Evolutionary conservation across 768 basidiomycete species (phyloP).

Genomic region (Boletus subparvulus): DNA sequence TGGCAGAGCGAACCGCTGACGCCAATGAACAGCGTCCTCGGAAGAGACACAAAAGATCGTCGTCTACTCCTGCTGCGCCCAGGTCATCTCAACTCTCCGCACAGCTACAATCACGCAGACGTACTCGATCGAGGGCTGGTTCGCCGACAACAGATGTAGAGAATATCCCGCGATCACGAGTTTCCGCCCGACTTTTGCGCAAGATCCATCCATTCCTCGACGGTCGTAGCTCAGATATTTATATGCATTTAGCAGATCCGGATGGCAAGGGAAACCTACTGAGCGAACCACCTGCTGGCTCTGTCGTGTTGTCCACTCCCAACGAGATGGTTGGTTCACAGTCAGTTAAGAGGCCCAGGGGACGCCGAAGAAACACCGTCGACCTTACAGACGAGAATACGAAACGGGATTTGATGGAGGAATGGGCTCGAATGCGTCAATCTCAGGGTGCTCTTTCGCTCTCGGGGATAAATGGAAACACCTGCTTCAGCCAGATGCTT

Average conservation of each 20-base stretch:
- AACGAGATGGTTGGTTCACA: background rate
- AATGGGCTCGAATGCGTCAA: slow-evolving; percentile 33
- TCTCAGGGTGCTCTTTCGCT: slow-evolving; percentile 25
- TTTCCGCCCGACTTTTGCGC: slow-evolving; percentile 21
- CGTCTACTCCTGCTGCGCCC: slow-evolving; percentile 18
- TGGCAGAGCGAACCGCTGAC: background rate
- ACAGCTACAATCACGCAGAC: slow-evolving; percentile 10
- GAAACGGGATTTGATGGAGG: slow-evolving; percentile 28
- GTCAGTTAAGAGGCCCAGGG: slow-evolving; percentile 10
- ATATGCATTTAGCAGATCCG: slow-evolving; percentile 28
- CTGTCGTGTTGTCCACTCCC: slow-evolving; percentile 2
- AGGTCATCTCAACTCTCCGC: slow-evolving; percentile 10
- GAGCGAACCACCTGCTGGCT: background rate
- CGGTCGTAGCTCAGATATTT: slow-evolving; percentile 27
- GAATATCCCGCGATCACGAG: slow-evolving; percentile 9
- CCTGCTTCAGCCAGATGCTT: background rate
- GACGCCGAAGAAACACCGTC: slow-evolving; percentile 13
- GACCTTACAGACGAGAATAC: slow-evolving; percentile 21
- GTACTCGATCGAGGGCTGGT: slow-evolving; percentile 18
- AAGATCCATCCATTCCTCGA: slow-evolving; percentile 18
- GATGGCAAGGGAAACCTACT: slow-evolving; percentile 8
- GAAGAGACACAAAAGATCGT: slow-evolving; percentile 23
- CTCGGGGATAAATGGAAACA: slow-evolving; percentile 7
- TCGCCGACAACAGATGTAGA: slow-evolving; percentile 11
- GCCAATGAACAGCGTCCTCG: slow-evolving; percentile 8